Evolutionary conservation across 805 yeast species (phyloP).

Genomic region (Clavispora fructus): DNA sequence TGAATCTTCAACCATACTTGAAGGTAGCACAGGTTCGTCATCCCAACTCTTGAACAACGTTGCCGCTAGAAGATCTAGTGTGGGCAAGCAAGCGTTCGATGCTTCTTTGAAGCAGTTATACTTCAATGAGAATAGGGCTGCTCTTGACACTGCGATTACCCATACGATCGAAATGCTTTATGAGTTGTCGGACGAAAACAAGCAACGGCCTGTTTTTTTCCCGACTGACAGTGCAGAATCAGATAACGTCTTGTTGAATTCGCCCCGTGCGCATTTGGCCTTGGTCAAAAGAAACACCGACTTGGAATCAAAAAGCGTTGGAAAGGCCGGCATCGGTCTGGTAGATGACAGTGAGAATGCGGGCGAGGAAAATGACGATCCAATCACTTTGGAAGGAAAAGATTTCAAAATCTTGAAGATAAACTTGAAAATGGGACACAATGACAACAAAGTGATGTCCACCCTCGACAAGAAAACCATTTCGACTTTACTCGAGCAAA

Average conservation of each 20-base stretch:
- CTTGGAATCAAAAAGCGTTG: conserved; percentile 12
- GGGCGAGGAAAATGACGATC: conserved; percentile 10
- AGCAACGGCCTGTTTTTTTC: conserved; percentile 54
- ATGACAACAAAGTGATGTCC: conserved; percentile 36
- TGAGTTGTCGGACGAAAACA: conserved; percentile 53
- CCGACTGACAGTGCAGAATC: conserved; percentile 42
- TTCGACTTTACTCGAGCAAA: conserved; percentile 64
- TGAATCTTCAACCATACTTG: conserved; percentile 25
- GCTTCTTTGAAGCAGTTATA: conserved; percentile 67
- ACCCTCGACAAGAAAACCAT: conserved; percentile 63
- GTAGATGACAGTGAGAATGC: conserved; percentile 1
- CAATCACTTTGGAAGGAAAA: conserved; percentile 24
- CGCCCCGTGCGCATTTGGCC: conserved; percentile 49
- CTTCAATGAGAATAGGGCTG: conserved; percentile 66
- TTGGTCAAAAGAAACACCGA: conserved; percentile 39
- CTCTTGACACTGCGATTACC: conserved; percentile 57
- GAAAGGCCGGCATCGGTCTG: conserved; percentile 13
- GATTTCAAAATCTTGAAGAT: conserved; percentile 56
- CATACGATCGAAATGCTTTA: conserved; percentile 46
- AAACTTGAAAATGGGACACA: conserved; percentile 52
- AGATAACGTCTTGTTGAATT: conserved; percentile 38
- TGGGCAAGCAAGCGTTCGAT: conserved; percentile 26
- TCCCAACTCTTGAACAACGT: conserved; percentile 3
- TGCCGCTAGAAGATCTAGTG: conserved; percentile 12
- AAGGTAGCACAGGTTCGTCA: conserved; percentile 23